Evolutionary conservation across 1,139 yeast species (phyloP).

Genomic region (Taiozyma sp.): DNA sequence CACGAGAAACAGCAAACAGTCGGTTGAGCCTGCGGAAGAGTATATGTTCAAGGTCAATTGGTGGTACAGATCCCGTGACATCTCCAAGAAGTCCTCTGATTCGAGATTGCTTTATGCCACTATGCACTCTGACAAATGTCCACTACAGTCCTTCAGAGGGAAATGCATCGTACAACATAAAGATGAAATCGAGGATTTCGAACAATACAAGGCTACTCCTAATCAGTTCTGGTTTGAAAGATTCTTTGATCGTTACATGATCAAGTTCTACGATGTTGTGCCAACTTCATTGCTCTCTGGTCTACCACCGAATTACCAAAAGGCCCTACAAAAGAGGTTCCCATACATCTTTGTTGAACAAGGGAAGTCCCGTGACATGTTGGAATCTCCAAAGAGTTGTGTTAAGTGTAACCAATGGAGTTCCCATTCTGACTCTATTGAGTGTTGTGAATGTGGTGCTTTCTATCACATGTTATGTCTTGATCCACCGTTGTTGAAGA

Average conservation of each 20-base stretch:
- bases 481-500: conserved; percentile 75
- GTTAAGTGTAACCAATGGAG: conserved; percentile 85
- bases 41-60: conserved; percentile 76
- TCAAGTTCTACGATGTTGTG: conserved; percentile 75
- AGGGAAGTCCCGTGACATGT: conserved; percentile 61
- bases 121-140: conserved; percentile 84
- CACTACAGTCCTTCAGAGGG: conserved; percentile 74
- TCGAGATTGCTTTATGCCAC: conserved; percentile 79
- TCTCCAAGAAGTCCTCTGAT: conserved; percentile 62
- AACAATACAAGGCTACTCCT: conserved; percentile 51
- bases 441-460: conserved; percentile 72
- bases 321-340: conserved; percentile 63
- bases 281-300: conserved; percentile 53
- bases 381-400: conserved; percentile 66
- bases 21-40: conserved; percentile 38
- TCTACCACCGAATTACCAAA: conserved; percentile 48
- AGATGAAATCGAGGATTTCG: conserved; percentile 55
- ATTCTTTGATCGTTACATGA: conserved; percentile 82
- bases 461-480: conserved; percentile 80
- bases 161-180: conserved; percentile 64
- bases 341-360: conserved; percentile 72
- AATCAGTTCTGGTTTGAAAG: conserved; percentile 82
- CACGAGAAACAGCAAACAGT: conserved; percentile 8
- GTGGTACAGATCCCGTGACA: conserved; percentile 89
- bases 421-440: conserved; percentile 66